Conservation (phyloP, 768 basidiomycete species). For the Pleurotus ostreatus region DNA sequence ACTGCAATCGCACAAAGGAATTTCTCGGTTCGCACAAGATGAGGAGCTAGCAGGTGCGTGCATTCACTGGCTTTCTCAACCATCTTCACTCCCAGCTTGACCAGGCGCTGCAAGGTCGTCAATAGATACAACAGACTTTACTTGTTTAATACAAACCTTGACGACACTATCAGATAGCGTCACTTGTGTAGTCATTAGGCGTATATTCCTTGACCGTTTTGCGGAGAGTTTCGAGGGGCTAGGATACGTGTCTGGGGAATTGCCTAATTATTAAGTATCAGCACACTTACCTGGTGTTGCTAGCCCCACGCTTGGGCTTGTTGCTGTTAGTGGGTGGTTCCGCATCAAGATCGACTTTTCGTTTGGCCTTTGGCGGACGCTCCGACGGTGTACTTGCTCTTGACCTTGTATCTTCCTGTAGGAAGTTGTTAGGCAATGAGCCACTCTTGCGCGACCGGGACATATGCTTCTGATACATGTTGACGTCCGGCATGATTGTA, state of each 20-base stretch:
- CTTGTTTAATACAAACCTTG: slow-evolving; percentile 57
- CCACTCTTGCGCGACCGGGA: slow-evolving; percentile 26
- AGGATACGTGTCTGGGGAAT: too few relatives aligned
- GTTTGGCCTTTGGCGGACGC: slow-evolving; percentile 9
- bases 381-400: slow-evolving; percentile 11
- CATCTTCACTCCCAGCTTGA: slow-evolving; percentile 62
- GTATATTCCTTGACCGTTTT: slow-evolving; percentile 21
- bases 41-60: slow-evolving; percentile 73
- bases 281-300: background rate
- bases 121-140: background rate
- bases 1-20: slow-evolving; percentile 73
- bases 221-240: background rate
- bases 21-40: slow-evolving; percentile 81
- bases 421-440: slow-evolving; percentile 22
- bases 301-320: background rate
- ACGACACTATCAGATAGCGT: slow-evolving; percentile 49
- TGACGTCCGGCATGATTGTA: slow-evolving; percentile 75
- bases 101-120: slow-evolving; percentile 42
- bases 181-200: slow-evolving; percentile 69
- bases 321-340: too few relatives aligned
- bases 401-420: slow-evolving; percentile 16
- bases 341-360: slow-evolving; percentile 8
- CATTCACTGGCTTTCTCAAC: slow-evolving; percentile 61
- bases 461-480: slow-evolving; percentile 66
- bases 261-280: too few relatives aligned